Percentiles rank a stretch among this genome's conserved stretches.
These are phyloP conservation scores for Clitopilus hobsonii DNA, from an alignment of 768 basidiomycete genomes.

Conservation along the genomic window DNA sequence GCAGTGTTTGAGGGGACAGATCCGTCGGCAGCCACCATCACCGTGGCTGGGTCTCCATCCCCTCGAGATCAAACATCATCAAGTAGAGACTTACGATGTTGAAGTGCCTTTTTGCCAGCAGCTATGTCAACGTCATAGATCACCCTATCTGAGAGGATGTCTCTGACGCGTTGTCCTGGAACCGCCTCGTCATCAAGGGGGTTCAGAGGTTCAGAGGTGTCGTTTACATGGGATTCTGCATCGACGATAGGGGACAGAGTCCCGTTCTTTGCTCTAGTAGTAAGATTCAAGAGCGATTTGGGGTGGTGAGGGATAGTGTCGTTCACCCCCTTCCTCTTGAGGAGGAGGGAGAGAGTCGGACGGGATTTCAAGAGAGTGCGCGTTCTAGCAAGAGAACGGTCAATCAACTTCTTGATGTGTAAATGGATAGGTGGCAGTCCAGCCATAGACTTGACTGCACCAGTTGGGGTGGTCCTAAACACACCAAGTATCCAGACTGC, in stretches of 20 bases:
- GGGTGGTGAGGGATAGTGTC: too few relatives aligned
- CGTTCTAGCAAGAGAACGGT: not conserved
- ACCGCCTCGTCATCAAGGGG: too few relatives aligned
- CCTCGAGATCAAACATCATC: not conserved
- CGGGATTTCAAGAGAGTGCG: not conserved
- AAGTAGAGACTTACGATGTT: not conserved
- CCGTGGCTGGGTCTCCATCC: not conserved
- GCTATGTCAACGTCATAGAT: not conserved
- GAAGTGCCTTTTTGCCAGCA: not conserved
- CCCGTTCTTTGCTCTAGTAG: too few relatives aligned
- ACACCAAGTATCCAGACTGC: not conserved
- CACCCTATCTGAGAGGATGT: too few relatives aligned
- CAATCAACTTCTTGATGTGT: not conserved
- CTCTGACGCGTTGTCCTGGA: too few relatives aligned
- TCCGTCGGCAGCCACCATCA: not conserved
- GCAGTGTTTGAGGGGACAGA: not conserved
- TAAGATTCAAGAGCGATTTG: too few relatives aligned
- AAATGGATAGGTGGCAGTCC: not conserved
- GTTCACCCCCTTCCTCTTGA: not conserved
- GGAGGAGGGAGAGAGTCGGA: not conserved
- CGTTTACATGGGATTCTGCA: too few relatives aligned
- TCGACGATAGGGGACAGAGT: too few relatives aligned
- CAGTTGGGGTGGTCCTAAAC: not conserved
- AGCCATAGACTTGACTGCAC: not conserved
- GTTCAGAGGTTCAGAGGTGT: too few relatives aligned